phyloP scores from a whole-genome alignment of 805 yeast genomes.

The Brettanomyces sp. region DNA sequence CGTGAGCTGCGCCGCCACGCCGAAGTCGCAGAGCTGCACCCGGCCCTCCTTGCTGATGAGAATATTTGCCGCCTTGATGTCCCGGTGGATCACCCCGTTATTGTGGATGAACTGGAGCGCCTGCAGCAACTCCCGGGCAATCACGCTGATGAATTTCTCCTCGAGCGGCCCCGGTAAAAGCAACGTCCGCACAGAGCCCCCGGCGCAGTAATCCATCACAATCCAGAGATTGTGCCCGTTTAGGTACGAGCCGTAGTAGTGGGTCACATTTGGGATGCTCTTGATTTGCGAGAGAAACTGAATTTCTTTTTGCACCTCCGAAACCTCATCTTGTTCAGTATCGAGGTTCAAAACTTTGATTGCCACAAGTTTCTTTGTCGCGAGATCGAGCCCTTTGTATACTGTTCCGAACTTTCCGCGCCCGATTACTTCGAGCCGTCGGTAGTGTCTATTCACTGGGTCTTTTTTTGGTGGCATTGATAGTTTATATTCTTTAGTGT shows the following conservation, averaged over 20 bases:
- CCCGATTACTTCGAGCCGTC: constrained; percentile 85
- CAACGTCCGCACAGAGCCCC: constrained; percentile 85
- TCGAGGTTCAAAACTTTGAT: constrained; percentile 89
- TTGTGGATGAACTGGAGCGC: constrained; percentile 79
- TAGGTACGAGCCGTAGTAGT: constrained; percentile 80
- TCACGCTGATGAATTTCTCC: constrained; percentile 75
- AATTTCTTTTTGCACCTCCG: constrained; percentile 89
- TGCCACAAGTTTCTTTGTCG: constrained; percentile 76
- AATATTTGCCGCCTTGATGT: constrained; percentile 93
- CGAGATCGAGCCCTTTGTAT: constrained; percentile 69
- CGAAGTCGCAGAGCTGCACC: constrained; percentile 92
- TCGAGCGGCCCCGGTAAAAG: constrained; percentile 82
- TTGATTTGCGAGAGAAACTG: constrained; percentile 76
- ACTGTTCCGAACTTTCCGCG: constrained; percentile 96
- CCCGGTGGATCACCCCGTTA: constrained; percentile 91
- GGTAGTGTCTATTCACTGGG: constrained; percentile 32
- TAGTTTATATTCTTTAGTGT: too few relatives aligned
- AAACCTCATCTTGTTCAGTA: constrained; percentile 88
- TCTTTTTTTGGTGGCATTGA: not conserved
- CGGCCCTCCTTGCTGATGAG: constrained; percentile 75
- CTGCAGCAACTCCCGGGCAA: constrained; percentile 68
- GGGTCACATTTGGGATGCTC: constrained; percentile 84
- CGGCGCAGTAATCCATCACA: constrained; percentile 95
- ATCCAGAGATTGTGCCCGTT: constrained; percentile 93
- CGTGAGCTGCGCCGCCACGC: constrained; percentile 92